phyloP scores from a whole-genome alignment of 345 rosid species.

The Hibiscus syriacus region DNA sequence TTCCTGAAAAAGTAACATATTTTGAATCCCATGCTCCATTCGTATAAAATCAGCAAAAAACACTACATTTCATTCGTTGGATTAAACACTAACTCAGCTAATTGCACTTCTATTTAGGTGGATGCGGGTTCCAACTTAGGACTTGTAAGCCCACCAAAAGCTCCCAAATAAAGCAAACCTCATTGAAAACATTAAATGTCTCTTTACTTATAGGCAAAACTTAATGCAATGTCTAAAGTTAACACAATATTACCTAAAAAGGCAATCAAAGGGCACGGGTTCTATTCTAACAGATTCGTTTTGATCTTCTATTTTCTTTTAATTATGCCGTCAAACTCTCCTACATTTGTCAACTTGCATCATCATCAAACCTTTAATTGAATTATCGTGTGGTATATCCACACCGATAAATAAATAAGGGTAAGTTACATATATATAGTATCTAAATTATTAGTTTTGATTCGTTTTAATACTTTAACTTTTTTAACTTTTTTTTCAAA shows the following conservation, averaged over 20 bases:
- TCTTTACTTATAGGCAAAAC: neutral
- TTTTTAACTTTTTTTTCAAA: no score
- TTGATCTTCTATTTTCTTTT: no score
- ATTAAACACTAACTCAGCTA: neutral
- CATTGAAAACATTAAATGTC: neutral
- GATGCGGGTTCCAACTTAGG: neutral
- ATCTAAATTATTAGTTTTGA: no score
- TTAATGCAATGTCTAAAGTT: neutral
- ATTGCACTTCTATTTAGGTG: neutral
- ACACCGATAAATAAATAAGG: no score
- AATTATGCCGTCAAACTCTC: no score
- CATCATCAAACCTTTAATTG: no score
- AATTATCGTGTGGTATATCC: no score
- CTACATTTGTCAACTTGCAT: no score
- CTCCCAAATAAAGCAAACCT: neutral
- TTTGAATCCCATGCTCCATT: neutral
- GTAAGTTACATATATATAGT: no score
- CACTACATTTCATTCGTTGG: neutral
- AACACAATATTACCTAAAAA: neutral
- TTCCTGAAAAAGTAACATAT: neutral
- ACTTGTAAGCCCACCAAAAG: neutral
- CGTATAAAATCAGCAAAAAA: neutral
- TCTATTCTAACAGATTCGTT: no score
- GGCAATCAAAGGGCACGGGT: no score
- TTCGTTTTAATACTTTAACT: no score